A percentile compares a stretch with the other conserved stretches of the same genome.
These are phyloP conservation scores for Leucaena leucocephala DNA, from an alignment of 306 rosid species.

Conservation along the genomic window DNA sequence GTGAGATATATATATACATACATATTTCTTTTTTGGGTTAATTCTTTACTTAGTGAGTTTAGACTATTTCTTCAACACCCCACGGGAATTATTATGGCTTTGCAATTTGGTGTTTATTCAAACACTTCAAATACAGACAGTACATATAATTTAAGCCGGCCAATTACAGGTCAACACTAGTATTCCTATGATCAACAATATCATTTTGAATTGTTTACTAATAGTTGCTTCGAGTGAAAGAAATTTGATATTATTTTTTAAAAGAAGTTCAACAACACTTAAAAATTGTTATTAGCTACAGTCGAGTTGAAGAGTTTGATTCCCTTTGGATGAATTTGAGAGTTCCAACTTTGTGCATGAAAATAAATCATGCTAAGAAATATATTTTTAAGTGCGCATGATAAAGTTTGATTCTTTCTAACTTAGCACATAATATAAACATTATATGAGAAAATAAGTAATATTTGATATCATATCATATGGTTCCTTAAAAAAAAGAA, in stretches of 20 bases:
- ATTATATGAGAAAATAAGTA: too few relatives aligned
- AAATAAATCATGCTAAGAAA: neutral
- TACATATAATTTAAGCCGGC: slow-evolving; percentile 37
- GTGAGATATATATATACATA: neutral
- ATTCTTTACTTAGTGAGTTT: neutral
- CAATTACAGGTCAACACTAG: neutral
- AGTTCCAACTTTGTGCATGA: neutral
- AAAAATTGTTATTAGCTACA: neutral
- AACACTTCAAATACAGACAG: slow-evolving; percentile 4
- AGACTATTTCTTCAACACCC: neutral
- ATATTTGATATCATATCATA: too few relatives aligned
- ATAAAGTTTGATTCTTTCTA: neutral
- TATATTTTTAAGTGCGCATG: neutral
- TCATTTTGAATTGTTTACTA: neutral
- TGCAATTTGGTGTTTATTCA: neutral
- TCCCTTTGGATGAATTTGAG: neutral
- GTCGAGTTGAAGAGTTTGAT: neutral
- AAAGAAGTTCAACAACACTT: neutral
- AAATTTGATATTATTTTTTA: too few relatives aligned
- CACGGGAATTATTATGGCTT: neutral
- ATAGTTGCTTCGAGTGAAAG: neutral
- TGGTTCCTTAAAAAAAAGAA: too few relatives aligned
- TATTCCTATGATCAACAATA: neutral
- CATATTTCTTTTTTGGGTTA: neutral
- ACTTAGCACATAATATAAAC: neutral